Evolutionary conservation across 768 basidiomycete species (phyloP), one percentile per base, ranked within the genome.

Genomic region (Podaxis mareebaensis): DNA sequence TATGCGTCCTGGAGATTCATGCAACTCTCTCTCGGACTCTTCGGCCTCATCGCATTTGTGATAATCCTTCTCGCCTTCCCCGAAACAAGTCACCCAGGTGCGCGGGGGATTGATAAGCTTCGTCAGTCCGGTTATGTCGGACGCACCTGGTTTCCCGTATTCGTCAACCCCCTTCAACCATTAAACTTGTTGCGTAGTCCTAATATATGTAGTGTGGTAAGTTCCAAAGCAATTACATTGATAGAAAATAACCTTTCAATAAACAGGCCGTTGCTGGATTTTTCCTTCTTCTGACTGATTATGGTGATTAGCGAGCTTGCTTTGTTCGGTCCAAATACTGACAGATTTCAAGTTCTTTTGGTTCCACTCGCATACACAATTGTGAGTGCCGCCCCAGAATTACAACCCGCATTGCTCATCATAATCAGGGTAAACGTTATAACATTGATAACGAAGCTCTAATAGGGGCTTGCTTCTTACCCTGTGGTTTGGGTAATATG

Each of bases 1-100:
- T 89, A 88, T 65, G 79, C 79, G 38, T 90, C 89, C 0, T 92
- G 90, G 89, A 81, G 90, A 0, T 65, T 78, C 3, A 82, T 88
- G 71, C 88, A 91, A 68, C 68, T 73, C 7, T 67, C 68, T 0
- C 63, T 91, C 0, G 82, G 80, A 2, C 40, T 77, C 0, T 70
- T 75, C 42, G 82, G 81, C 2, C 40, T 82, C 0, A 13, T 79
- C 0, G 74, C 77, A 1, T 76, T 84, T 39, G 6, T 80, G 5
- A 64, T 75, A 4, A 76, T 89, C 36, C 54, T 70, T 1, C 46
- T 81, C 3, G 79, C 79, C 58, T 79, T 89, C n/a, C 89, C 89
- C 0, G 90, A 91, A 67, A 91, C 89, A 2, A 83, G 81, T 55
- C 85, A 88, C 67, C 88, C 89, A 0, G 81, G 85, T 6, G 69